phyloP scores from a whole-genome alignment of 371 early-diverging fungal genomes.

The Conidiobolus coronatus region DNA sequence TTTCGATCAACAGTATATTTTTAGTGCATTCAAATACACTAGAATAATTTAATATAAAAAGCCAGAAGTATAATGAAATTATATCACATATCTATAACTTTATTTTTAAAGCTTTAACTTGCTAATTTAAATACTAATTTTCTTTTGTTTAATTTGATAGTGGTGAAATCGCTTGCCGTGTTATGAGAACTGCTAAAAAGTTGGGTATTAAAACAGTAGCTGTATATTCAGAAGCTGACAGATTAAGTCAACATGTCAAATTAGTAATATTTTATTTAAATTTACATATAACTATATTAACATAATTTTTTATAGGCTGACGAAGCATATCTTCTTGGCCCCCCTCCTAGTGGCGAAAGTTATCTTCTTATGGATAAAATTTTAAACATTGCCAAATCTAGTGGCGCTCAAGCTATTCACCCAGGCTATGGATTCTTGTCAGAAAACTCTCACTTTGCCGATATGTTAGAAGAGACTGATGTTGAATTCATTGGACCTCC shows the following conservation, averaged over 20 bases:
- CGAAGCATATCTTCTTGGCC: constrained; percentile 79
- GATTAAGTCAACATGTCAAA: constrained; percentile 51
- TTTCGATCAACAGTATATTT: background rate
- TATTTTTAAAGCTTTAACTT: background rate
- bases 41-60: constrained; percentile 8
- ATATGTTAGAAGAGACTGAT: constrained; percentile 19
- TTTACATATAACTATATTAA: background rate
- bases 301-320: constrained; percentile 38
- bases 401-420: constrained; percentile 84
- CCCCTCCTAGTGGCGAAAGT: constrained; percentile 59
- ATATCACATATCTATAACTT: constrained; percentile 50
- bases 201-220: constrained; percentile 90
- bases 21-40: background rate
- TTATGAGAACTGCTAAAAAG: constrained; percentile 62
- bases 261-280: constrained; percentile 18
- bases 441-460: constrained; percentile 82
- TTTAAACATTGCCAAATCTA: constrained; percentile 48
- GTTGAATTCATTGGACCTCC: constrained; percentile 87
- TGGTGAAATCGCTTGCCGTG: constrained; percentile 78
- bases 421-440: constrained; percentile 93
- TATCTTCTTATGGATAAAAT: constrained; percentile 76
- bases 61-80: constrained; percentile 54
- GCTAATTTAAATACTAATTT: background rate
- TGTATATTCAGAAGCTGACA: constrained; percentile 85
- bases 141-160: constrained; percentile 10